phyloP scores from a whole-genome alignment of 352 stramenopile genomes.

The Globisporangium nodosum region DNA sequence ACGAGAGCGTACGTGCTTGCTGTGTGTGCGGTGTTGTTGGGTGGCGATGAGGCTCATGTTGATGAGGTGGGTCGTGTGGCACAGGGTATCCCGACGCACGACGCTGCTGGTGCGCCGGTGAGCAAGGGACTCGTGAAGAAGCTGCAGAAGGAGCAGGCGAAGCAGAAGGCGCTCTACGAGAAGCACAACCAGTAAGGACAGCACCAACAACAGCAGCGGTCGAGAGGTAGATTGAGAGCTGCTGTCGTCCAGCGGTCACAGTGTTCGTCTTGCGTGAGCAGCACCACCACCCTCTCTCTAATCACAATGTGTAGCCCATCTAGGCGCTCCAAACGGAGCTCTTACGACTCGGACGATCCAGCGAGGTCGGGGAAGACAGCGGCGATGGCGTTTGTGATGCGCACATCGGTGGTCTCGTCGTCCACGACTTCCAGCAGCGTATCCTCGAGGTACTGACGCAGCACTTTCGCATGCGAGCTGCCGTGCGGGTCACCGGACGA shows the following conservation, averaged over 20 bases:
- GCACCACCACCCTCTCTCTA: not conserved
- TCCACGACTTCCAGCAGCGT: conserved; percentile 26
- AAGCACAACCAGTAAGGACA: conserved; percentile 44
- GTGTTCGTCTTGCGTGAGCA: not conserved
- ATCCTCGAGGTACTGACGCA: conserved; percentile 30
- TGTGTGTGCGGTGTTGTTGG: not conserved
- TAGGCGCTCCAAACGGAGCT: too few relatives aligned
- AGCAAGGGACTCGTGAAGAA: conserved; percentile 97
- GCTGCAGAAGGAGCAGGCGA: conserved; percentile 94
- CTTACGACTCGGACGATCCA: not conserved
- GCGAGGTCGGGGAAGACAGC: conserved; percentile 22
- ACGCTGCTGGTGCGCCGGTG: conserved; percentile 88
- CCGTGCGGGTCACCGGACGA: not conserved
- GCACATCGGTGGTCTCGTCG: conserved; percentile 23
- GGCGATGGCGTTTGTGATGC: conserved; percentile 28
- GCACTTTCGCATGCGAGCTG: conserved; percentile 21
- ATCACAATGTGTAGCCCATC: not conserved
- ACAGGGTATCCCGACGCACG: conserved; percentile 93
- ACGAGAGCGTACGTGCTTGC: conserved; percentile 64
- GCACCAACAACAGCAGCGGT: not conserved
- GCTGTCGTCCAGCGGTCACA: too few relatives aligned
- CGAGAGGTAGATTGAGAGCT: not conserved
- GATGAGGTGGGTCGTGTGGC: not conserved
- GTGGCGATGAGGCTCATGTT: not conserved
- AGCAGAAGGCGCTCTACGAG: conserved; percentile 92